Evolutionary conservation across 2,329 filamentous ascomycete species (phyloP), one percentile per base, ranked within the genome.

Genomic region (Hypoxylon sp.): DNA sequence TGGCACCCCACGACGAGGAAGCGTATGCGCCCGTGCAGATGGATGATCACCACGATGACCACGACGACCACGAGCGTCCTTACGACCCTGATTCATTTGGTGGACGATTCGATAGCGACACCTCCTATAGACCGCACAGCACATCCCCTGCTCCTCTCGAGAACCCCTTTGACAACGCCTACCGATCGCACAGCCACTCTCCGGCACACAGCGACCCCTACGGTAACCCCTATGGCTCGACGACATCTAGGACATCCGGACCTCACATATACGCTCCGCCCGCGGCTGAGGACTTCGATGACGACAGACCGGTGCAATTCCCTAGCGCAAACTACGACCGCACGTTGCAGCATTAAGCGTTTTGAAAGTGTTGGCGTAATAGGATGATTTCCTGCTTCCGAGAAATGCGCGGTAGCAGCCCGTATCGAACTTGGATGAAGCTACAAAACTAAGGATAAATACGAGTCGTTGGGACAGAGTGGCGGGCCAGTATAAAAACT

Each of bases 1-100:
- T 89, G 78, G 87, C 87, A 13, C 87, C 87, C n/a, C 86, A 89
- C 74, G 88, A 89, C 72, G 89, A 91, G 70, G 89, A 90, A 74
- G 85, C 86, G 46, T 91, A 91, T 74, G 86, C 88, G 55, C 87
- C 86, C 13, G 84, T 90, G 67, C 84, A 89, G 77, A 82, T 83
- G 79, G 82, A 87, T 63, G 85, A 88, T 72, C 82, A 87, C 67
- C 78, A 81, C 60, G 82, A 86, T 59, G 76, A 81, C 71, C 77
- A 79, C 67, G 75, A 78, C 69, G 76, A 79, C 69, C 73, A 78
- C 49, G 59, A 60, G 34, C 57, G 45, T 51, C 75, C 76, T 30
- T 79, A 78, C 65, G 78, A 75, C 61, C 65, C 76, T 36, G 79
- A 78, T 70, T 76, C 74, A 43, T 78, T 75, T 68, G 73, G 74